Evolutionary conservation across 208 protist species (phyloP).

Genomic region (Leishmania guyanensis): DNA sequence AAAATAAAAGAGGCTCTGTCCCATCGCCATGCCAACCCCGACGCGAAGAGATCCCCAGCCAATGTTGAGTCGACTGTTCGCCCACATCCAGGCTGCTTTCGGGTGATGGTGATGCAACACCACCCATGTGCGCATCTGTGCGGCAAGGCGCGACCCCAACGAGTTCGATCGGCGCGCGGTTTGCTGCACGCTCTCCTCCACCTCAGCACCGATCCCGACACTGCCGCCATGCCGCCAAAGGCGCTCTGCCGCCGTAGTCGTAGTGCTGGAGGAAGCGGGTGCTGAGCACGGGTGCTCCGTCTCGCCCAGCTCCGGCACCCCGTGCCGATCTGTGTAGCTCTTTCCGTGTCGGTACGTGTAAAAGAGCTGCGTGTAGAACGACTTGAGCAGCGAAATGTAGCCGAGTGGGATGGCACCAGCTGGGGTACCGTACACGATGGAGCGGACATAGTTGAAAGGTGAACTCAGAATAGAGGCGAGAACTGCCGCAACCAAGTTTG

Average conservation of each 20-base stretch:
- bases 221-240: neutral
- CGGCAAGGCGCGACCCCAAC: neutral
- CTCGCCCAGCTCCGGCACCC: conserved; percentile 29
- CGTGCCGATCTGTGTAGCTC: conserved; percentile 63
- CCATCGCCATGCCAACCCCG: conserved; percentile 87
- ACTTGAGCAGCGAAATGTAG: conserved; percentile 63
- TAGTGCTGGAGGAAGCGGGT: neutral
- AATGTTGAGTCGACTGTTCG: conserved; percentile 87
- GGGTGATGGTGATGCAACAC: conserved; percentile 53
- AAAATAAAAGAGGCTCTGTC: conserved; percentile 81
- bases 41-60: conserved; percentile 90
- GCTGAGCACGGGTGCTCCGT: conserved; percentile 27
- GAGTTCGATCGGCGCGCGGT: neutral
- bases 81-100: conserved; percentile 72
- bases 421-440: conserved; percentile 83
- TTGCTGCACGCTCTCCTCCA: neutral
- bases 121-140: conserved; percentile 13
- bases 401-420: conserved; percentile 68
- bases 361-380: conserved; percentile 72
- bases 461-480: conserved; percentile 82
- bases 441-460: conserved; percentile 89
- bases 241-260: neutral
- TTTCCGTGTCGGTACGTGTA: conserved; percentile 72
- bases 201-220: neutral
- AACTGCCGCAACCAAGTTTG: conserved; percentile 80